Evolutionary conservation across 2,329 filamentous ascomycete species (phyloP).

Genomic region (Colletotrichum liaoningense): DNA sequence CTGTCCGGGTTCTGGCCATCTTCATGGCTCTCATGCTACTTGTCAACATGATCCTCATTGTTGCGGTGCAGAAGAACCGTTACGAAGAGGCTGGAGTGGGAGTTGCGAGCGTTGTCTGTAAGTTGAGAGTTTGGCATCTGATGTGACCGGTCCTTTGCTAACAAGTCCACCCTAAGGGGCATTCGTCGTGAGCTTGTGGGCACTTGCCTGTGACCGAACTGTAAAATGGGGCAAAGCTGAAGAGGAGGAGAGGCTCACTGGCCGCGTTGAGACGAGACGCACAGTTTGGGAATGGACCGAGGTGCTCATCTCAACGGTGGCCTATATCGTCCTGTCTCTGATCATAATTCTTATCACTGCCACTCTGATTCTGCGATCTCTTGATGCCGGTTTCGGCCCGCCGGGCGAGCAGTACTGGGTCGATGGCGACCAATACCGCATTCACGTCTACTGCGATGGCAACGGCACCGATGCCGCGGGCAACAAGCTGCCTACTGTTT

Average conservation of each 20-base stretch:
- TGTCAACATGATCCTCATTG: conserved; percentile 82
- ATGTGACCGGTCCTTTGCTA: neutral
- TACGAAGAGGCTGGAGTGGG: conserved; percentile 92
- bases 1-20: conserved; percentile 79
- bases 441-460: conserved; percentile 89
- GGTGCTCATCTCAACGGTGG: conserved; percentile 79
- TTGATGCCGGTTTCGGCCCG: conserved; percentile 79
- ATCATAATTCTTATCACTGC: conserved; percentile 81
- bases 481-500: conserved; percentile 77
- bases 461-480: conserved; percentile 70
- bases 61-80: conserved; percentile 79
- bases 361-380: conserved; percentile 81
- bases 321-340: conserved; percentile 75
- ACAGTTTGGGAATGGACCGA: conserved; percentile 86
- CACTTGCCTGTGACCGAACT: conserved; percentile 80
- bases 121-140: conserved; percentile 34
- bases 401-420: conserved; percentile 84
- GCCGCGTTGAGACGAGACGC: conserved; percentile 85
- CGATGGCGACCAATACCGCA: conserved; percentile 84
- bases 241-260: conserved; percentile 92
- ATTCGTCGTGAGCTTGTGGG: conserved; percentile 82
- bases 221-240: conserved; percentile 93
- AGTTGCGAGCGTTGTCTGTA: conserved; percentile 81
- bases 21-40: conserved; percentile 75
- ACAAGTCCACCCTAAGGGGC: conserved; percentile 63